Conservation (phyloP, 2,329 filamentous ascomycete species). For the Colletotrichum sp. region DNA sequence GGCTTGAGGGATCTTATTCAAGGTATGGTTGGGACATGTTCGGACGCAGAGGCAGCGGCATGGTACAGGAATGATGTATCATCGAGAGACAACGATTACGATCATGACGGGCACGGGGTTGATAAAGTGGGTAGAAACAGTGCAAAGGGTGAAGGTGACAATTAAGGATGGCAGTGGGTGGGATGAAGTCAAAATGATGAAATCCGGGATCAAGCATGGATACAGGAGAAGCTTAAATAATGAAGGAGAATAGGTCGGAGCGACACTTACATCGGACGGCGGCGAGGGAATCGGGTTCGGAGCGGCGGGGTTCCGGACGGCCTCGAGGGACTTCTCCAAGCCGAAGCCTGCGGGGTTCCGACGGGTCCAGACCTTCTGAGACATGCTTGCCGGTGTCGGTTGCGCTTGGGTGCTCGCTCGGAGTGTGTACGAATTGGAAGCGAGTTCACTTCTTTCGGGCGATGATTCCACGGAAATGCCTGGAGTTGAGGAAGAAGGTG, state of each 20-base stretch:
- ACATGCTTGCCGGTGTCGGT: constrained; percentile 47
- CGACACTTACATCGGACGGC: constrained; percentile 21
- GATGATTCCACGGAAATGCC: neutral
- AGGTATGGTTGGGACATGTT: neutral
- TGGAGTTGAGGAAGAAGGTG: neutral
- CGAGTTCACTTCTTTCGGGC: neutral
- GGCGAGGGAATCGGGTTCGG: constrained; percentile 17
- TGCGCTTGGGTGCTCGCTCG: neutral
- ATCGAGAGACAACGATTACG: no score
- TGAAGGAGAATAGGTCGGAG: neutral
- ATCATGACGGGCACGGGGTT: neutral
- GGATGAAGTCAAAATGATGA: neutral
- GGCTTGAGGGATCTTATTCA: neutral
- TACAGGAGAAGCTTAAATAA: neutral
- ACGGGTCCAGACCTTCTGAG: constrained; percentile 30
- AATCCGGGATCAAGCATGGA: neutral
- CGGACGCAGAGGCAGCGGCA: no score
- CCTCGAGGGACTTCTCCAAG: constrained; percentile 27
- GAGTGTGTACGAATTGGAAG: neutral
- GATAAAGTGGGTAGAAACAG: neutral
- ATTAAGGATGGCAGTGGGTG: neutral
- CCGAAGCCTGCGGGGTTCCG: constrained; percentile 29
- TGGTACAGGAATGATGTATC: no score
- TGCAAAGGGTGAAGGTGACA: neutral
- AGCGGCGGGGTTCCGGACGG: constrained; percentile 23